phyloP scores from a whole-genome alignment of 148 eudicot species.

The Gaultheria prostrata region DNA sequence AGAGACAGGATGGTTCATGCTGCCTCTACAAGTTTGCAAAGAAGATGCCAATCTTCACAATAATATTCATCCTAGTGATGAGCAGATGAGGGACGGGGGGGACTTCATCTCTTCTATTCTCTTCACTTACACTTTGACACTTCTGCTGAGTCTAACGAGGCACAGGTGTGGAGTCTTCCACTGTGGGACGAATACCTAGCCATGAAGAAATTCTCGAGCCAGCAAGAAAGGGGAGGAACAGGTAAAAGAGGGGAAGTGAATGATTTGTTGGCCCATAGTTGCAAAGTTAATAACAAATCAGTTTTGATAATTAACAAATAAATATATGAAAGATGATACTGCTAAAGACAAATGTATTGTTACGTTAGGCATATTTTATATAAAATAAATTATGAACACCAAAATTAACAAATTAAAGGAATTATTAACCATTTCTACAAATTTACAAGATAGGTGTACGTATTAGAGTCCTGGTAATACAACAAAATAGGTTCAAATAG shows the following conservation, averaged over 20 bases:
- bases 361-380: neutral
- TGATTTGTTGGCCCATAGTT: neutral
- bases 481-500: neutral
- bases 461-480: neutral
- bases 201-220: neutral
- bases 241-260: neutral
- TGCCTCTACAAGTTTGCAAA: neutral
- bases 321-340: neutral
- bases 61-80: neutral
- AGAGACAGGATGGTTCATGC: neutral
- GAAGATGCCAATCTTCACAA: neutral
- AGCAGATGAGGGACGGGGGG: no score
- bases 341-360: neutral
- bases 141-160: no score
- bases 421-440: neutral
- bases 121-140: no score
- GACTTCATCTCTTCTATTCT: no score
- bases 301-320: neutral
- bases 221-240: neutral
- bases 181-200: neutral
- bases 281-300: neutral
- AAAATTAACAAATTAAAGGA: neutral
- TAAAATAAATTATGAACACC: neutral
- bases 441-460: neutral
- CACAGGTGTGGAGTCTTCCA: no score